A percentile compares a stretch with the other conserved stretches of the same genome.
Conservation (phyloP, 148 eudicot species). For the Chenopodium album region DNA sequence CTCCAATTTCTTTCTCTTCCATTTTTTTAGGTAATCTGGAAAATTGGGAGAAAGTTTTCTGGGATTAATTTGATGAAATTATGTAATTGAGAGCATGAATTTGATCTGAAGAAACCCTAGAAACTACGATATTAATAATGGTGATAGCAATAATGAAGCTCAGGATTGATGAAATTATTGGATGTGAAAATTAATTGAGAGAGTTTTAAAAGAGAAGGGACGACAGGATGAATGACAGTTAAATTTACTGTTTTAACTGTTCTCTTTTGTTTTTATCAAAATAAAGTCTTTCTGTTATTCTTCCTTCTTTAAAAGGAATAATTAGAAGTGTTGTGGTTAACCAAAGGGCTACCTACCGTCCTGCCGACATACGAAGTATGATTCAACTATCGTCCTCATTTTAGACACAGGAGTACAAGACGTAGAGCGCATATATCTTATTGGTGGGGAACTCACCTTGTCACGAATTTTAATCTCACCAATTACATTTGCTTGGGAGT, state of each 20-base stretch:
- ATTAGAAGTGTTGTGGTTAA: too few species aligned
- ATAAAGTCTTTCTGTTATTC: too few species aligned
- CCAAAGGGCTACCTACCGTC: too few species aligned
- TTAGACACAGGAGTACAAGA: too few species aligned
- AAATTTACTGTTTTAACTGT: not conserved
- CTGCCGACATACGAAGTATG: too few species aligned
- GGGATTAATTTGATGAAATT: not conserved
- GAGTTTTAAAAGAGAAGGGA: not conserved
- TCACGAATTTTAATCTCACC: too few species aligned
- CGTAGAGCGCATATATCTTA: too few species aligned
- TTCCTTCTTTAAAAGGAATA: too few species aligned
- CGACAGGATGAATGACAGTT: not conserved
- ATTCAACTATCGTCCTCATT: too few species aligned
- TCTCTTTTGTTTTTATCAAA: not conserved
- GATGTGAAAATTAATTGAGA: not conserved
- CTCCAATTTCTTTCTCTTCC: constrained; percentile 27
- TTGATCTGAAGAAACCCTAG: constrained; percentile 3
- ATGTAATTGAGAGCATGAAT: not conserved
- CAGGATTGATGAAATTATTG: not conserved
- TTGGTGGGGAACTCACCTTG: too few species aligned
- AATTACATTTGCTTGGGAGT: too few species aligned
- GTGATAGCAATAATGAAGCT: not conserved
- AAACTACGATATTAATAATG: not conserved
- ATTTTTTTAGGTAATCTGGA: not conserved
- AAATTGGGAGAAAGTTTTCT: not conserved